phyloP scores from a whole-genome alignment of 2,329 filamentous ascomycete genomes.

The Neocatenulostroma microsporum region DNA sequence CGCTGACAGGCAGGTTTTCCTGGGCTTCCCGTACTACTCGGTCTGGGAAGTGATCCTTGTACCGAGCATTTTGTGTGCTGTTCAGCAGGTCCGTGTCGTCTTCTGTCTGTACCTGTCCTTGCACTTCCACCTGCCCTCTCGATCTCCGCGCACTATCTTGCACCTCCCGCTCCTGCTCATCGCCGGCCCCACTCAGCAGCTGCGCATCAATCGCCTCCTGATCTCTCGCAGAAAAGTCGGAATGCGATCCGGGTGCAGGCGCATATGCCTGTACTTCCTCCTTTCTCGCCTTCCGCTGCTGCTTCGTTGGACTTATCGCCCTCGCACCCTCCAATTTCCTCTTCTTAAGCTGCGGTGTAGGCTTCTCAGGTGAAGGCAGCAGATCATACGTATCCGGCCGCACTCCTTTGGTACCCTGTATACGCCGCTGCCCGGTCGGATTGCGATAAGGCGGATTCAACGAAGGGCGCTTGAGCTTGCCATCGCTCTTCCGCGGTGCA shows the following conservation, averaged over 20 bases:
- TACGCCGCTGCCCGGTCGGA: neutral
- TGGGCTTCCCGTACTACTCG: too few species aligned
- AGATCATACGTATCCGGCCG: slow-evolving; percentile 8
- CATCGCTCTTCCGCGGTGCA: neutral
- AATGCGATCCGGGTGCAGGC: too few species aligned
- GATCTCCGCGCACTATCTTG: slow-evolving; percentile 1
- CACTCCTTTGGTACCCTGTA: neutral
- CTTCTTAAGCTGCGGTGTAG: neutral
- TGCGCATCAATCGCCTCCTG: slow-evolving; percentile 1
- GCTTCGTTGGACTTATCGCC: neutral
- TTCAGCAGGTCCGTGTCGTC: too few species aligned
- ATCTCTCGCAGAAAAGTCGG: neutral
- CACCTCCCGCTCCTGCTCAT: neutral
- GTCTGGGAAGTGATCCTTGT: too few species aligned
- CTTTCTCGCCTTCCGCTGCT: neutral
- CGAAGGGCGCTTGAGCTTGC: slow-evolving; percentile 3
- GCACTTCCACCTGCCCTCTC: too few species aligned
- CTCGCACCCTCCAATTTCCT: neutral
- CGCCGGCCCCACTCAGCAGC: neutral
- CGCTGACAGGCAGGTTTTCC: too few species aligned
- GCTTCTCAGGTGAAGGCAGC: slow-evolving; percentile 3
- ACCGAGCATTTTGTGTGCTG: too few species aligned
- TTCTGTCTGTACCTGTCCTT: too few species aligned
- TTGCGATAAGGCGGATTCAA: neutral
- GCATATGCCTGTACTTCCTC: too few species aligned